Evolutionary conservation across 2,329 filamentous ascomycete genomes (phyloP), one percentile per base, ranked within the genome.

Genomic region (Coniochaeta sp.): DNA sequence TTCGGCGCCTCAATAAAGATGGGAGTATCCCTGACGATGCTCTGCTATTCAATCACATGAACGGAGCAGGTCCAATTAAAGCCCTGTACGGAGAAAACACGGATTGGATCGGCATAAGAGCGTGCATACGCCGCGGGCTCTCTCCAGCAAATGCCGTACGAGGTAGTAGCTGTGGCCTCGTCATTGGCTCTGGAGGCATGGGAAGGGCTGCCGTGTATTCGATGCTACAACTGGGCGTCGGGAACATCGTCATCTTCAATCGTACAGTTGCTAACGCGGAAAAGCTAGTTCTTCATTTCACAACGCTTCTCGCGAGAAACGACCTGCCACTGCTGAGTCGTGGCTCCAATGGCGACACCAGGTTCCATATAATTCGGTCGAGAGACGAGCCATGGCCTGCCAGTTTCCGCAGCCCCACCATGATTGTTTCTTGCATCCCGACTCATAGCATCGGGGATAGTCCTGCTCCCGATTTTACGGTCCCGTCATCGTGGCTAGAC

Each of bases 61-160:
- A 87, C 63, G 80, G 84, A 50, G 80, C 86, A 1, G 89, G 89
- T 0, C 82, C 85, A 0, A 83, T 91, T 7, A 82, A 83, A 63
- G 88, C 86, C 0, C 77, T 92, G 0, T 90, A 91, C 63, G 90
- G 89, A 1, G 89, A 92, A 61, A 93, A 93, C 62, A 92, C 89
- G 0, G 89, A 93, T 70, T 93, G 89, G 87, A 88, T 91, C 36
- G 89, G 89, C 6, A 89, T 93, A 47, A 79, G 87, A 59, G 88
- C 87, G 3, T 91, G 88, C 68, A 83, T 93, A 47, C 81, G 86
- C 6, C 80, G 88, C 34, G 89, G 89, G 1, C 76, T 92, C 1
- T 91, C 89, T 0, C 89, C 89, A 0, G 87, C 88, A 3, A 89
- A 89, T 63, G 84, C 83, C 1, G 81, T 88, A 0, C 79, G 84